Evolutionary conservation across 331 rosid species (phyloP).

Genomic region (Rosa hybrid): DNA sequence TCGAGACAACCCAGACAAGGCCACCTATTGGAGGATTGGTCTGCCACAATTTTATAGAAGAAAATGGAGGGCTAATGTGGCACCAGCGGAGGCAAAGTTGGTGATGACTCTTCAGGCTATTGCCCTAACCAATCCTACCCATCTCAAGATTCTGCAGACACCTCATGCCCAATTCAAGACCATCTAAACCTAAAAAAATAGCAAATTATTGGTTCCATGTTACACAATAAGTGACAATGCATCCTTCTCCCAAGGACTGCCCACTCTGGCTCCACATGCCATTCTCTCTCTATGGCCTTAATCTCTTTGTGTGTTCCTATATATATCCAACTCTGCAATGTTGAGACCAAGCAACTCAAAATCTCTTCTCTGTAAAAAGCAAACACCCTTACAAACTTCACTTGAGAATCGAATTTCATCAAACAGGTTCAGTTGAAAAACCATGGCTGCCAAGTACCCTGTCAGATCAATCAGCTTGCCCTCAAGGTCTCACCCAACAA

Average conservation of each 20-base stretch:
- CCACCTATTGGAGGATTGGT: conserved; percentile 12
- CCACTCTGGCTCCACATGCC: conserved; percentile 47
- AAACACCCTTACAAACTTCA: neutral
- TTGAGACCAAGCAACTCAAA: conserved; percentile 30
- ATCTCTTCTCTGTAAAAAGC: neutral
- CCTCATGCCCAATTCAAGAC: conserved; percentile 12
- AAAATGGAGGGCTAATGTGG: conserved; percentile 34
- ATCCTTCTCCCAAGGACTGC: conserved; percentile 27
- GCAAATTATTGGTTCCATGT: conserved; percentile 36
- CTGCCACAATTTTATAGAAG: conserved; percentile 16
- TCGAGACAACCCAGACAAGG: conserved; percentile 32
- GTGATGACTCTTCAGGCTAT: conserved; percentile 30
- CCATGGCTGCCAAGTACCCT: conserved; percentile 48
- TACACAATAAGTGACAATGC: conserved; percentile 34
- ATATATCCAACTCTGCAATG: conserved; percentile 19
- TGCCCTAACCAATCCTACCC: conserved; percentile 19
- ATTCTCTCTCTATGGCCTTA: neutral
- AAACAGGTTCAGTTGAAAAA: neutral
- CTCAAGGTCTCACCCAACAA: conserved; percentile 59
- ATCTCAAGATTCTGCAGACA: conserved; percentile 33
- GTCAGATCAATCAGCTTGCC: conserved; percentile 74
- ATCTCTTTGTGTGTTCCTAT: neutral
- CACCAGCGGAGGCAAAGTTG: conserved; percentile 36
- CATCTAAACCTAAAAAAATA: neutral
- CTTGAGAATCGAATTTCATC: conserved; percentile 6